A percentile compares a stretch with the other conserved stretches of the same genome.
These are phyloP conservation scores for Scheffersomyces cryptocercus DNA, from an alignment of 1,139 yeast species.

Conservation along the genomic window DNA sequence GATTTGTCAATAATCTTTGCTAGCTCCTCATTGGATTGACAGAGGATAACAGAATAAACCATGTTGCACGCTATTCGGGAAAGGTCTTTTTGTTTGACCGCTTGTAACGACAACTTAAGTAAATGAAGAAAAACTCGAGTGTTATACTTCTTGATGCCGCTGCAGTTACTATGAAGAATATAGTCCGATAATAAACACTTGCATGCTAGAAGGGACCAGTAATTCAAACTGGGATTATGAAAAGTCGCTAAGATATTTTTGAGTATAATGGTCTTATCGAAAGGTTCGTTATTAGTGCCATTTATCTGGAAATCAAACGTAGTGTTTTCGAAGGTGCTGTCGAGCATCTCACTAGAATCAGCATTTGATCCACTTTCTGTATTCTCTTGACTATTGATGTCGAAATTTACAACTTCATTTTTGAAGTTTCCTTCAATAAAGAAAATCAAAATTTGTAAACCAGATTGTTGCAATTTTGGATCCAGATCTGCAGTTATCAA, in stretches of 20 bases:
- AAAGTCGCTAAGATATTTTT: constrained; percentile 20
- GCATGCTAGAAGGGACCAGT: constrained; percentile 39
- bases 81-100: constrained; percentile 34
- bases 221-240: constrained; percentile 21
- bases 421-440: constrained; percentile 16
- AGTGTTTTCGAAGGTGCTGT: neutral
- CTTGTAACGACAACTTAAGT: constrained; percentile 47
- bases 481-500: constrained; percentile 19
- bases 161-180: neutral
- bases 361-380: neutral
- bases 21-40: constrained; percentile 12
- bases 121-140: constrained; percentile 15
- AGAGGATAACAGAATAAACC: constrained; percentile 15
- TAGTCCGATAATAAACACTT: constrained; percentile 21
- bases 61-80: constrained; percentile 22
- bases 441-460: constrained; percentile 32
- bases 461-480: constrained; percentile 20
- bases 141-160: constrained; percentile 1
- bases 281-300: neutral
- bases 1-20: constrained; percentile 32
- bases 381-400: neutral
- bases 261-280: constrained; percentile 14
- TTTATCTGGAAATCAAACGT: constrained; percentile 7
- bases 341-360: neutral
- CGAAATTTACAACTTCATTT: neutral